Conservation (phyloP, 305 asterid species). For the Ilex paraguariensis region DNA sequence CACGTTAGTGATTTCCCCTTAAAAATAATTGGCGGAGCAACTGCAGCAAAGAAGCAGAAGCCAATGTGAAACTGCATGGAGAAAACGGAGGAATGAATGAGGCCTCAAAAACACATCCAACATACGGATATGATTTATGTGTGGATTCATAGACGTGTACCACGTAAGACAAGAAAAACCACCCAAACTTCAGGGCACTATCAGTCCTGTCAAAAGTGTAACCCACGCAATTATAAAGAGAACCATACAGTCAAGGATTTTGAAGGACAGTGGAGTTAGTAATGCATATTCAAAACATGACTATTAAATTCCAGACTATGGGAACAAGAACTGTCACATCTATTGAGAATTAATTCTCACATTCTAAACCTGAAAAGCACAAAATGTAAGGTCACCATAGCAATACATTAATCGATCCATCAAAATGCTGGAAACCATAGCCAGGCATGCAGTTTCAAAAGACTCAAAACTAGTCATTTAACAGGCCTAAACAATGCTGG, state of each 20-base stretch:
- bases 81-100: too few relatives aligned
- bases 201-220: too few relatives aligned
- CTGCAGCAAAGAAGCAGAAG: background rate
- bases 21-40: slow-evolving; percentile 3
- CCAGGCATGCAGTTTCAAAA: background rate
- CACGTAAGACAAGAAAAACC: too few relatives aligned
- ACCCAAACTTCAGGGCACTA: too few relatives aligned
- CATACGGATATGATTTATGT: too few relatives aligned
- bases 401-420: background rate
- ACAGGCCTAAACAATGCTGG: too few relatives aligned
- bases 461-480: background rate
- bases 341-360: background rate
- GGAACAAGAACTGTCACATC: background rate
- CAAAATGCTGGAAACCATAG: background rate
- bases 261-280: background rate
- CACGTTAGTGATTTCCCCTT: slow-evolving; percentile 3
- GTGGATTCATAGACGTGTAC: too few relatives aligned
- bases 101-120: too few relatives aligned
- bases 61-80: slow-evolving; percentile 2
- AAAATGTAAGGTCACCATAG: background rate
- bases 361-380: background rate
- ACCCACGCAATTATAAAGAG: background rate
- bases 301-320: too few relatives aligned
- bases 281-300: background rate
- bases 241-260: background rate